Base-by-base conservation (phyloP, 2,329 filamentous ascomycete genomes). In the Bipolaris cookei region DNA sequence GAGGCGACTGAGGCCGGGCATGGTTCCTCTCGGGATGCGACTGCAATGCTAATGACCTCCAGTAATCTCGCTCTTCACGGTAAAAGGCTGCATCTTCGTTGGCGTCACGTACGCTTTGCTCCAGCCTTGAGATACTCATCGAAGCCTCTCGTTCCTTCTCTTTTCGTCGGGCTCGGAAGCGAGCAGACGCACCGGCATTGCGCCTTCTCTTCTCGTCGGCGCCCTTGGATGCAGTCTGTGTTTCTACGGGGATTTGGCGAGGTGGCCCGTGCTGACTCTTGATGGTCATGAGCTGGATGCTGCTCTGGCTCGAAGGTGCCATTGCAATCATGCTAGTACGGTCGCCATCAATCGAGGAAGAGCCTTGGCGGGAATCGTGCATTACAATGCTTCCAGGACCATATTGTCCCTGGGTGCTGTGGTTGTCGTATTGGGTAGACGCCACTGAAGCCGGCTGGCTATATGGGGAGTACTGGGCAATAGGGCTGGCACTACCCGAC, bases 171-270 rank as follows among this genome's bases (percentile, higher is more conserved):
- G 88, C 86, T 53, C 92, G 85, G 64, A 96, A 95, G 57, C 92
- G 84, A 45, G 91, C 91, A 54, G 91, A 96, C 5, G 92, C 92
- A 45, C 90, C 90, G 38, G 92, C 92, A 70, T 96, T 96, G 49
- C 91, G 86, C 74, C 90, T 88, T 54, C 92, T 84, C 78, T 95
- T 96, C 75, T 96, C 91, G 69, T 95, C 90, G 37, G 91, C 90
- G 67, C 91, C 87, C 64, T 88, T 89, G 11, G 92, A 96, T 11
- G 89, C 92, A 67, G 91, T 89, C 65, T 91, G 89, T 41, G 90
- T 87, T 72, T 96, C 91, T 8, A 94, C 87, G 13, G 88, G 88
- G 46, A 93, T 86, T 61, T 83, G 80, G 52, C 84, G 81, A 35
- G 79, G 78, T 43, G 76, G 73, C 16, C 83, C 82, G 42, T 79